phyloP scores from a whole-genome alignment of 2,329 filamentous ascomycete species.

The Magnaporthiopsis rhizophila region DNA sequence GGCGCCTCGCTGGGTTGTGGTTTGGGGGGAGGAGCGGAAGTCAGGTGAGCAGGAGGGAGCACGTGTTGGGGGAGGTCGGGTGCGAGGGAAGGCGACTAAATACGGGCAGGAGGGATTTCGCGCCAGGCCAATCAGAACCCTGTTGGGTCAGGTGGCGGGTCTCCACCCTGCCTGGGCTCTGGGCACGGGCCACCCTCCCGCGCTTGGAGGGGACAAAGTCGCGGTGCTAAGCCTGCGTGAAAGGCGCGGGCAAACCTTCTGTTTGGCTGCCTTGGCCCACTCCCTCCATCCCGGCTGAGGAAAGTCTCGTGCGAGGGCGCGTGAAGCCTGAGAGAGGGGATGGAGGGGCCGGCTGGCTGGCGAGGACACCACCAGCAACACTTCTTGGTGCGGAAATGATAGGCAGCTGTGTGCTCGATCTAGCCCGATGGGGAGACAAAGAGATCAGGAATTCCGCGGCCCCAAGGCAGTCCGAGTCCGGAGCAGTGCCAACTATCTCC shows the following conservation, averaged over 20 bases:
- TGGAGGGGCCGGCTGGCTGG: slow-evolving; percentile 2
- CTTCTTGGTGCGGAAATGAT: background rate
- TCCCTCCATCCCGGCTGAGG: background rate
- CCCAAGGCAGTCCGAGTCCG: too few species aligned
- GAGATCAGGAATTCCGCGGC: background rate
- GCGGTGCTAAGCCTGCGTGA: background rate
- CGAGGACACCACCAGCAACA: background rate
- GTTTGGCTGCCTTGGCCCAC: background rate
- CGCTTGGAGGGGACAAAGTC: background rate
- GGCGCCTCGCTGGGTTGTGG: background rate
- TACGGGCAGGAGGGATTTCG: background rate
- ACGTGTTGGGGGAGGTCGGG: slow-evolving; percentile 6
- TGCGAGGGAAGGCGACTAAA: background rate
- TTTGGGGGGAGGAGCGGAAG: slow-evolving; percentile 10
- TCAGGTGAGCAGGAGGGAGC: slow-evolving; percentile 10
- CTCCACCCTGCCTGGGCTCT: background rate
- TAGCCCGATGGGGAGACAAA: background rate
- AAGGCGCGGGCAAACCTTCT: background rate
- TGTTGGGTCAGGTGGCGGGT: background rate
- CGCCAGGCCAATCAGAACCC: background rate
- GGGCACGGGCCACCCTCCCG: background rate
- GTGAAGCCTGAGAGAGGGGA: background rate
- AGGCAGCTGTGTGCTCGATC: background rate
- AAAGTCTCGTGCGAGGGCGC: background rate
- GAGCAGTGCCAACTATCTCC: background rate